Evolutionary conservation across 1,139 yeast genomes (phyloP).

Genomic region (Taphrina betulina): DNA sequence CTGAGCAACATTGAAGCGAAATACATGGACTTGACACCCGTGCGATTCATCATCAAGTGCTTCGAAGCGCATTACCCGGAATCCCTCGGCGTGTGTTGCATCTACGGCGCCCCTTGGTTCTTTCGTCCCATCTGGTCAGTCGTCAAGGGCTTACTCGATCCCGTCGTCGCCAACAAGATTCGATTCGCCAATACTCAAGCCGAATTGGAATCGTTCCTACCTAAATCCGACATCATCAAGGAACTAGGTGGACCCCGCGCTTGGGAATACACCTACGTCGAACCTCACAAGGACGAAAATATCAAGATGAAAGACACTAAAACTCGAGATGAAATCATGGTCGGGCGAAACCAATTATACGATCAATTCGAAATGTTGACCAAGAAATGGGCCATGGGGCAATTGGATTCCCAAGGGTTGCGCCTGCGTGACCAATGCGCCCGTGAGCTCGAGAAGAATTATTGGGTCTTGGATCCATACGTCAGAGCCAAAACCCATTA

Average conservation of each 20-base stretch:
- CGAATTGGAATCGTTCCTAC: conserved; percentile 61
- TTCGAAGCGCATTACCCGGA: conserved; percentile 91
- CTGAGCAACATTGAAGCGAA: conserved; percentile 57
- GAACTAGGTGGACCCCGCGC: conserved; percentile 67
- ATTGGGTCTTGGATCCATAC: conserved; percentile 66
- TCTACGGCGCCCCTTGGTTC: conserved; percentile 89
- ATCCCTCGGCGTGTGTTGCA: conserved; percentile 67
- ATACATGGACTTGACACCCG: conserved; percentile 82
- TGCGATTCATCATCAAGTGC: conserved; percentile 70
- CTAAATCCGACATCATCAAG: conserved; percentile 55
- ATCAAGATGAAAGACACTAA: conserved; percentile 48
- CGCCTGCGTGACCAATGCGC: conserved; percentile 55
- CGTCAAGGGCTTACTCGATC: conserved; percentile 83
- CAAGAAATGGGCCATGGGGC: conserved; percentile 58
- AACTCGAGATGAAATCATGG: conserved; percentile 48
- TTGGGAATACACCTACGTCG: conserved; percentile 55
- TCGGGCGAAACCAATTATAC: conserved; percentile 53
- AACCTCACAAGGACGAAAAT: conserved; percentile 57
- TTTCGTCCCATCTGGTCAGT: conserved; percentile 84
- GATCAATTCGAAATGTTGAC: conserved; percentile 59
- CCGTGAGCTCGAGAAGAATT: conserved; percentile 55
- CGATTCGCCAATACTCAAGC: conserved; percentile 62
- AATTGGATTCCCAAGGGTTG: conserved; percentile 48
- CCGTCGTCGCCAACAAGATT: conserved; percentile 80
- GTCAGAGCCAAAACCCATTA: conserved; percentile 65